A percentile compares a stretch with the other conserved stretches of the same genome.
Evolutionary conservation across 2,329 filamentous ascomycete genomes (phyloP).

Genomic region (Xylariaceae sp.): DNA sequence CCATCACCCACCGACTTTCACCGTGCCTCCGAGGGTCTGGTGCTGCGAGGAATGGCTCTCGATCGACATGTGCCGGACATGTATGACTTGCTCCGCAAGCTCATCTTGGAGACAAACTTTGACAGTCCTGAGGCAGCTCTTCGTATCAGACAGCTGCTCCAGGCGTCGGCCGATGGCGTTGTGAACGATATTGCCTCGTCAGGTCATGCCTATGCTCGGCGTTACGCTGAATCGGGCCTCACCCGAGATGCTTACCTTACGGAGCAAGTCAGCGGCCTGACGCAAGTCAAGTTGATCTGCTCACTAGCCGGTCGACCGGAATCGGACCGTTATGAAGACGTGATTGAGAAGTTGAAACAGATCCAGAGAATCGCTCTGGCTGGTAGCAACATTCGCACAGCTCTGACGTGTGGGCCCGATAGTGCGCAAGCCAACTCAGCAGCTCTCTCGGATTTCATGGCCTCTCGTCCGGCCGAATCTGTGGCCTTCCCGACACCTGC

Average conservation of each 20-base stretch:
- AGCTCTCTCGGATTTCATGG: conserved; percentile 64
- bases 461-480: conserved; percentile 42
- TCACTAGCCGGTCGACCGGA: conserved; percentile 66
- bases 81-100: conserved; percentile 73
- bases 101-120: conserved; percentile 86
- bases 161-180: conserved; percentile 79
- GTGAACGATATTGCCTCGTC: conserved; percentile 87
- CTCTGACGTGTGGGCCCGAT: conserved; percentile 77
- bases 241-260: conserved; percentile 63
- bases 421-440: conserved; percentile 62
- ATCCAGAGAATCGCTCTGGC: conserved; percentile 75
- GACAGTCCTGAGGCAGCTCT: conserved; percentile 71
- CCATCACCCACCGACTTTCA: conserved; percentile 67
- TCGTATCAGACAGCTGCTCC: conserved; percentile 79
- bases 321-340: conserved; percentile 61
- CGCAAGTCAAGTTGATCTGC: conserved; percentile 79
- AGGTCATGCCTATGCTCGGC: conserved; percentile 79
- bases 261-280: conserved; percentile 84
- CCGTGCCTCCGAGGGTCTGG: conserved; percentile 70
- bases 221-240: conserved; percentile 73
- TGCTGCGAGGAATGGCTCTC: conserved; percentile 78
- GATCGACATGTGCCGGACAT: conserved; percentile 87
- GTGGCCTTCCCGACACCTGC: conserved; percentile 28
- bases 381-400: conserved; percentile 63
- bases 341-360: conserved; percentile 75